A percentile compares a stretch with the other conserved stretches of the same genome.
Evolutionary conservation across 768 basidiomycete genomes (phyloP).

Genomic region (Boletus tylopilopsis): DNA sequence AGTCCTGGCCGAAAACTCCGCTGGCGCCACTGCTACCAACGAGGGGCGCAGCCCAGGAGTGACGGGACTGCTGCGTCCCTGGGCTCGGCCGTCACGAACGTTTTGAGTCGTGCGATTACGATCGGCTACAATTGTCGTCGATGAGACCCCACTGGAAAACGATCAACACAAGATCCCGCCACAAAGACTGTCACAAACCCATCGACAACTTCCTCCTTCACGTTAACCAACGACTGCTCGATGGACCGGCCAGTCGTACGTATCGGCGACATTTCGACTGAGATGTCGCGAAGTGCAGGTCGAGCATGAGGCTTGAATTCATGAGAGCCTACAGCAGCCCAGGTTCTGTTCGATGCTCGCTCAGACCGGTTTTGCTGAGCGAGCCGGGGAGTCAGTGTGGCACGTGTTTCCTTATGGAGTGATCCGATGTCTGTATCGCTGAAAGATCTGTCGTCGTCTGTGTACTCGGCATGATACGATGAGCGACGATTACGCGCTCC

Average conservation of each 20-base stretch:
- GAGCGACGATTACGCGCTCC: neutral
- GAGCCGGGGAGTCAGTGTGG: neutral
- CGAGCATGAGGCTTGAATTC: slow-evolving; percentile 10
- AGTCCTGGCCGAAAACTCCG: neutral
- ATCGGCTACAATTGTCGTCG: neutral
- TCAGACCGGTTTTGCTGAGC: neutral
- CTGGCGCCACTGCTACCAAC: neutral
- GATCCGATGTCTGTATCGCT: slow-evolving; percentile 1
- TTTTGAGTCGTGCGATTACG: neutral
- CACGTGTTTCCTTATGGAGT: neutral
- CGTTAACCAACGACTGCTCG: neutral
- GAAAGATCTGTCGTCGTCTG: neutral
- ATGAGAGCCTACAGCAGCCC: slow-evolving; percentile 4
- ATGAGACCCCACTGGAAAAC: slow-evolving; percentile 1
- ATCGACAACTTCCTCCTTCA: neutral
- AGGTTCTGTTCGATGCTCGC: neutral
- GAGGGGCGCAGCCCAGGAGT: neutral
- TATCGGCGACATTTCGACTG: neutral
- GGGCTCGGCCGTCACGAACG: neutral
- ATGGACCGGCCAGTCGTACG: neutral
- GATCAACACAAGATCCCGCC: neutral
- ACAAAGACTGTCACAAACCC: slow-evolving; percentile 8
- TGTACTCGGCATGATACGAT: neutral
- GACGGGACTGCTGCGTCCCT: neutral
- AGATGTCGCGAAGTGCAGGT: neutral